These are phyloP conservation scores for Cercospora sojina DNA, from an alignment of 2,329 filamentous ascomycete species.

Conservation along the genomic window DNA sequence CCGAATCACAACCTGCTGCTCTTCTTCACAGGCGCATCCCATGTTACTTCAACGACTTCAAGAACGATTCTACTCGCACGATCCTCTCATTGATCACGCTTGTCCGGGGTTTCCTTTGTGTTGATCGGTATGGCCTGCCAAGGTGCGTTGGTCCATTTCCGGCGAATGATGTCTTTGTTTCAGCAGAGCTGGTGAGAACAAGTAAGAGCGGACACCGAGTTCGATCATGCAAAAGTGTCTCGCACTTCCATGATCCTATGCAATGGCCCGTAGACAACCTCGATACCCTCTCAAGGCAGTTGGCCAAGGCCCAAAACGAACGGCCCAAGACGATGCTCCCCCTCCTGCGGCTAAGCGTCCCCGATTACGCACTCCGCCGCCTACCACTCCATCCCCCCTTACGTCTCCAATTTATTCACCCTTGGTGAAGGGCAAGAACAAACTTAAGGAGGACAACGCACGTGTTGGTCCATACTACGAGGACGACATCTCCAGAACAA, in stretches of 20 bases:
- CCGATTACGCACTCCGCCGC: not conserved
- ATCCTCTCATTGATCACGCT: too few relatives aligned
- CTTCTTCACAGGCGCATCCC: not conserved
- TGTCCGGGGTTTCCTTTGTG: not conserved
- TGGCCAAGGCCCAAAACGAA: not conserved
- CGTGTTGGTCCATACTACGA: not conserved
- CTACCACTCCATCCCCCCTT: not conserved
- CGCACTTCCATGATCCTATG: not conserved
- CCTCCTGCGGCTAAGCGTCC: not conserved
- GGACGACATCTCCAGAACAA: not conserved
- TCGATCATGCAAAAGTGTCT: not conserved
- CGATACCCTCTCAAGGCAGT: not conserved
- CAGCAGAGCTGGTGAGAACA: not conserved
- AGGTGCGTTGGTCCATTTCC: not conserved
- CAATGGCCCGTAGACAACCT: not conserved
- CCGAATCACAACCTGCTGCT: not conserved
- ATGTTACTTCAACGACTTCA: too few relatives aligned
- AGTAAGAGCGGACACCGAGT: not conserved
- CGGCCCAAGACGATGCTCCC: not conserved
- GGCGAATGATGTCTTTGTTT: not conserved
- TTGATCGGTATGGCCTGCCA: not conserved
- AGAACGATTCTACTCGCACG: too few relatives aligned
- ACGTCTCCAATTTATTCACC: not conserved
- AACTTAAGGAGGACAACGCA: not conserved
- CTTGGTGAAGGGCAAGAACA: too few relatives aligned